phyloP scores from a whole-genome alignment of 2,329 filamentous ascomycete species.

The Didymella glomerata region DNA sequence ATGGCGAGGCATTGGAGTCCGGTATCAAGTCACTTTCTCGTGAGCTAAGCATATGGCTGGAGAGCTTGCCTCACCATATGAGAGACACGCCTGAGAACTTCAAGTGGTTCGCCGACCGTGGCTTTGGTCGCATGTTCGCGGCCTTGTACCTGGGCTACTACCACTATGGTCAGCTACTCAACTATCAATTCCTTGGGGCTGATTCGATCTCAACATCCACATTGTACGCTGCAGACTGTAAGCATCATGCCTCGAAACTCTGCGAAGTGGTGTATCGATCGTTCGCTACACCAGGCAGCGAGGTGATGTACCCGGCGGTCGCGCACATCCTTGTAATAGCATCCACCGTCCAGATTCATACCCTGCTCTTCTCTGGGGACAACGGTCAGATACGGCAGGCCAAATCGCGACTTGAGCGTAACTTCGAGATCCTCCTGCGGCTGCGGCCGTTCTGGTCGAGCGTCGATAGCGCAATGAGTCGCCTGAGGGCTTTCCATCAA shows the following conservation, averaged over 20 bases:
- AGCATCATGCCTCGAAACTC: conserved; percentile 34
- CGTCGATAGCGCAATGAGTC: conserved; percentile 38
- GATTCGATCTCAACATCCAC: conserved; percentile 26
- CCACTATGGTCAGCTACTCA: conserved; percentile 35
- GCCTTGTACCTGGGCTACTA: conserved; percentile 38
- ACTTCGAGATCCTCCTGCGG: conserved; percentile 34
- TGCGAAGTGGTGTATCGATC: conserved; percentile 37
- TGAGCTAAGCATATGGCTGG: conserved; percentile 33
- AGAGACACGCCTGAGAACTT: conserved; percentile 36
- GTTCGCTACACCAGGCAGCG: conserved; percentile 29
- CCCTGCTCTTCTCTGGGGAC: conserved; percentile 34
- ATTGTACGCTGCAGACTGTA: conserved; percentile 34
- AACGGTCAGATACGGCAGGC: conserved; percentile 33
- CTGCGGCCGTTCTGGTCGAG: conserved; percentile 36
- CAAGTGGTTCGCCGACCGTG: conserved; percentile 31
- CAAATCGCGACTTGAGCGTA: conserved; percentile 35
- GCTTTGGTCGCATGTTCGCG: conserved; percentile 35
- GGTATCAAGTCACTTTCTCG: conserved; percentile 31
- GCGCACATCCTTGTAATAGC: conserved; percentile 37
- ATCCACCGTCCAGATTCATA: conserved; percentile 37
- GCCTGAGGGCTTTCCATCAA: conserved; percentile 37
- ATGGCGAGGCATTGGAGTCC: conserved; percentile 26
- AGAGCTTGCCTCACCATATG: conserved; percentile 35
- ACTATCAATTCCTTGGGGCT: conserved; percentile 36
- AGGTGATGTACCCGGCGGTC: conserved; percentile 35